Base-by-base conservation (phyloP, 2,329 filamentous ascomycete genomes). In the Trichoderma simmonsii region DNA sequence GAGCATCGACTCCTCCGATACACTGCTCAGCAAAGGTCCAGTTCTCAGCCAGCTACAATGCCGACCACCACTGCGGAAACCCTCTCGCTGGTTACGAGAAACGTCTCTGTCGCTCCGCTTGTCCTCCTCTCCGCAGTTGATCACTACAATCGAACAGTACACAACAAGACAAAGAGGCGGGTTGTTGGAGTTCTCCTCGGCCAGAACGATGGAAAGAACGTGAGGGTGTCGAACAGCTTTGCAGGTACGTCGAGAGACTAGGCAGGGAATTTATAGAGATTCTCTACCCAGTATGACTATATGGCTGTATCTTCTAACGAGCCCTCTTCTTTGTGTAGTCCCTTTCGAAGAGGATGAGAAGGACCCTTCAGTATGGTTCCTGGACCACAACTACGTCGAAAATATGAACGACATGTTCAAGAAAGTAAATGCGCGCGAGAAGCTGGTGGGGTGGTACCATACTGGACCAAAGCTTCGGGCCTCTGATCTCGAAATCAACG, bases 401-500 rank as follows among this genome's bases (percentile, higher is more conserved):
- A 93, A 92, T 77, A 99, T 99, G 96, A 97, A 96, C 85, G 96
- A 98, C 83, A 99, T 99, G 96, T 99, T 99, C 89, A 99, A 99
- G 88, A 98, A 98, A 86, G 95, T 99, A 87, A 99, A 99, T 86
- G 96, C 96, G 73, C 88, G 93, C 75, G 96, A 99, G 86, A 98
- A 98, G 90, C 89, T 99, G 82, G 97, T 99, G 88, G 96, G 96
- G 80, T 99, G 96, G 96, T 99, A 99, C 84, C 96, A 99, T 85
- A 97, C 96, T 24, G 96, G 96, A 56, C 96, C 96, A 51, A 99
- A 98, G 87, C 88, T 99, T 79, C 91, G 96, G 80, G 95, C 95
- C 71, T 98, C 96, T 60, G 96, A 99, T 86, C 86, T 99, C 76
- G 93, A 98, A 85, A 97, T 99, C 91, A 99, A 99, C 85, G 96